Percentiles rank a stretch among this genome's conserved stretches.
phyloP scores from a whole-genome alignment of 2,329 filamentous ascomycete species.

The Aspergillus glaucus region DNA sequence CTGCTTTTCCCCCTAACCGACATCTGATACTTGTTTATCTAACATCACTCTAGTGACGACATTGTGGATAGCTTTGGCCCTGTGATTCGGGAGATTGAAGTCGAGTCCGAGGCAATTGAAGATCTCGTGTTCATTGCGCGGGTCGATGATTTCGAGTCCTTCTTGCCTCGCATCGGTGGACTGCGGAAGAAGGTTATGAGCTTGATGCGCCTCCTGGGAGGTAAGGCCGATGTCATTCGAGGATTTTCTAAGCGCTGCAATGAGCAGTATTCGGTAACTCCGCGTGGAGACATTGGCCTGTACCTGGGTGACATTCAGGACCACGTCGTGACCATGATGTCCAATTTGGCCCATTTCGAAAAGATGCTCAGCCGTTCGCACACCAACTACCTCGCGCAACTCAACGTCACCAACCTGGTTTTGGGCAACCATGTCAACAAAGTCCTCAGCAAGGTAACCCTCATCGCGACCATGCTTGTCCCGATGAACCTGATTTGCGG shows the following conservation, averaged over 20 bases:
- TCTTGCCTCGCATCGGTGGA: constrained; percentile 80
- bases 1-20: not conserved
- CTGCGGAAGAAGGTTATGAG: constrained; percentile 93
- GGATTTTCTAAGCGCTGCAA: constrained; percentile 99
- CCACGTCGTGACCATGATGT: constrained; percentile 99
- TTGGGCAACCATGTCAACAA: constrained; percentile 84
- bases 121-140: constrained; percentile 91
- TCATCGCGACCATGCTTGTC: constrained; percentile 90
- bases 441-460: constrained; percentile 88
- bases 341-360: constrained; percentile 89
- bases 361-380: constrained; percentile 94
- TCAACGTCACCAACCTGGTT: constrained; percentile 84
- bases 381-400: constrained; percentile 91
- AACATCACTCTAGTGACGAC: constrained; percentile 60
- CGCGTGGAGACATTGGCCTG: constrained; percentile 90
- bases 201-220: constrained; percentile 83
- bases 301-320: constrained; percentile 98
- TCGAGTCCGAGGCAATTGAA: constrained; percentile 86
- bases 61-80: constrained; percentile 96
- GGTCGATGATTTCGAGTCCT: constrained; percentile 79
- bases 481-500: constrained; percentile 84
- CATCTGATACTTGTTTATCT: constrained; percentile 1
- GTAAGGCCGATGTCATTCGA: constrained; percentile 96
- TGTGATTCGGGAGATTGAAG: constrained; percentile 77
- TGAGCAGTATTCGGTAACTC: constrained; percentile 91